phyloP scores from a whole-genome alignment of 805 yeast genomes.

The Yamadazyma scolyti region DNA sequence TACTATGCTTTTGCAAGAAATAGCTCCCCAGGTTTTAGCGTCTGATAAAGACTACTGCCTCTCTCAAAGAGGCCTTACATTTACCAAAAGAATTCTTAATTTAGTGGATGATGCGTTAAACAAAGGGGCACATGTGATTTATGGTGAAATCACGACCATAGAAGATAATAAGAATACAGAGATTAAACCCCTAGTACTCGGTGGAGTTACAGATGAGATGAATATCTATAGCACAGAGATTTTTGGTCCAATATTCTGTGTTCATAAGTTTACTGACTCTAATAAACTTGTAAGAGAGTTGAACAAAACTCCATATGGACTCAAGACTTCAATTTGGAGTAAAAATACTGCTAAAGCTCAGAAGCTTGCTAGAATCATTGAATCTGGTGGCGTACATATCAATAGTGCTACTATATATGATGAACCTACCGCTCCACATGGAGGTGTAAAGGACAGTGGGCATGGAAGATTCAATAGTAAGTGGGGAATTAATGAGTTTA shows the following conservation, averaged over 20 bases:
- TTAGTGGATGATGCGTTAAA: slow-evolving; percentile 34
- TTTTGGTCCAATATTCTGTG: slow-evolving; percentile 42
- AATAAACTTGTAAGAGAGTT: slow-evolving; percentile 16
- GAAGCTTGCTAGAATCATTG: slow-evolving; percentile 28
- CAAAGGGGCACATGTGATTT: slow-evolving; percentile 33
- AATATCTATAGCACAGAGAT: slow-evolving; percentile 27
- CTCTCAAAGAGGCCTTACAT: slow-evolving; percentile 26
- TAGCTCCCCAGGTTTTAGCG: slow-evolving; percentile 11
- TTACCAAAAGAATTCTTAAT: slow-evolving; percentile 16
- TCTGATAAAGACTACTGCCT: slow-evolving; percentile 17
- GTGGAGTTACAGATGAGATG: slow-evolving; percentile 26
- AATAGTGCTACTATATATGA: slow-evolving; percentile 30
- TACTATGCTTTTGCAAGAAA: slow-evolving; percentile 12
- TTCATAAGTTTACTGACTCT: slow-evolving; percentile 21
- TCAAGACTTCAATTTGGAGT: slow-evolving; percentile 43
- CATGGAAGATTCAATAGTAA: slow-evolving; percentile 33
- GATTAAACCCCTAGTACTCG: slow-evolving; percentile 28
- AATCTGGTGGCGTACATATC: slow-evolving; percentile 40
- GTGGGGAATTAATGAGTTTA: slow-evolving; percentile 45
- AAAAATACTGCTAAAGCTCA: slow-evolving; percentile 29
- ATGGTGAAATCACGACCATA: slow-evolving; percentile 13
- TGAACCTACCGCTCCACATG: slow-evolving; percentile 40
- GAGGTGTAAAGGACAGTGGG: slow-evolving; percentile 41
- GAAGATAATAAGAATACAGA: slow-evolving; percentile 1
- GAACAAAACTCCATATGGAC: slow-evolving; percentile 30